These are phyloP conservation scores for Dissoconium aciculare DNA, from an alignment of 2,329 filamentous ascomycete species.

Conservation along the genomic window DNA sequence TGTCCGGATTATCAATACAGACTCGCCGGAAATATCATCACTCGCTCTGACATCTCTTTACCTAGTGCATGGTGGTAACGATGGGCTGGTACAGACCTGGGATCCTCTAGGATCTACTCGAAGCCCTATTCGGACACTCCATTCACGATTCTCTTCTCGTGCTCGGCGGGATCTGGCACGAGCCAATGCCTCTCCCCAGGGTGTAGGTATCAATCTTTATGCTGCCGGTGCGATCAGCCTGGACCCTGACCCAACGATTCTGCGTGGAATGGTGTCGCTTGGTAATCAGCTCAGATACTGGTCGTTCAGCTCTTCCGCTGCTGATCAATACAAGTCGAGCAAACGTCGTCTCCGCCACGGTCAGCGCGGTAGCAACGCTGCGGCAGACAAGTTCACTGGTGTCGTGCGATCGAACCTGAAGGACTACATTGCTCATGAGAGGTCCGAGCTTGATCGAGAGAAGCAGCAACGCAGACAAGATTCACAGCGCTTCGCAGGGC, in stretches of 20 bases:
- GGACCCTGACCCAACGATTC: conserved; percentile 70
- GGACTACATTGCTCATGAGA: conserved; percentile 76
- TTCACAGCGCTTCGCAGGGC: conserved; percentile 52
- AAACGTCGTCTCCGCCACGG: conserved; percentile 66
- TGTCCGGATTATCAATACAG: conserved; percentile 71
- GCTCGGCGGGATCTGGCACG: conserved; percentile 61
- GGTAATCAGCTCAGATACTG: conserved; percentile 83
- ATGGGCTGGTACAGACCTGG: conserved; percentile 92
- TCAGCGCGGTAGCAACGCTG: conserved; percentile 46
- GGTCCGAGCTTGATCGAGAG: conserved; percentile 62
- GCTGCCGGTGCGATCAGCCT: conserved; percentile 72
- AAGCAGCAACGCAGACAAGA: conserved; percentile 52
- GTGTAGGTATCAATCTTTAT: conserved; percentile 59
- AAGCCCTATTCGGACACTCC: conserved; percentile 70
- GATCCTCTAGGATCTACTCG: conserved; percentile 74
- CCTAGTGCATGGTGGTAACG: conserved; percentile 81
- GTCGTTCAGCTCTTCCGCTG: conserved; percentile 73
- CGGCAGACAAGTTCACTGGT: conserved; percentile 44
- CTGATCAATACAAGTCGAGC: conserved; percentile 56
- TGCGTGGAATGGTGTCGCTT: conserved; percentile 75
- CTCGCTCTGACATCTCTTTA: conserved; percentile 74
- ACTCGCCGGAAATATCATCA: conserved; percentile 74
- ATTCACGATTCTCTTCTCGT: conserved; percentile 67
- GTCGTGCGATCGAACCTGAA: conserved; percentile 55
- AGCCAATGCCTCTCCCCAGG: conserved; percentile 50